Evolutionary conservation across 1,139 yeast species (phyloP).

Genomic region (Zhuliangozyma parablackwelliae): DNA sequence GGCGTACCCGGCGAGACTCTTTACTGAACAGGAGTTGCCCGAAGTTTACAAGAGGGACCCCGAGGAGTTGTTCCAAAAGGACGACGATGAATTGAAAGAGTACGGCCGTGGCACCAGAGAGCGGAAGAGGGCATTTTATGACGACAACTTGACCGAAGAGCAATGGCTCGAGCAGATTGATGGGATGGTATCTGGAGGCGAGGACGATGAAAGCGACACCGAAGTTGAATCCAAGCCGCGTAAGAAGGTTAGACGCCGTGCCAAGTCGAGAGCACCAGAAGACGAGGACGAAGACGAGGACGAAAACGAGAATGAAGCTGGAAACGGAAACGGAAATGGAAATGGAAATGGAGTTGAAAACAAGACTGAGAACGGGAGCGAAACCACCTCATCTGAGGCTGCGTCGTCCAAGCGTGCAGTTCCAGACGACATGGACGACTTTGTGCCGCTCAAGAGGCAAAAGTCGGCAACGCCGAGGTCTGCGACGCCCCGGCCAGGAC

Average conservation of each 20-base stretch:
- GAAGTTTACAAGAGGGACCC: slow-evolving; percentile 53
- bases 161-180: slow-evolving; percentile 70
- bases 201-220: slow-evolving; percentile 25
- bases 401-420: slow-evolving; percentile 7
- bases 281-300: background rate
- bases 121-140: slow-evolving; percentile 56
- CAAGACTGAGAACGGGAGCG: slow-evolving; percentile 3
- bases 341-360: slow-evolving; percentile 5
- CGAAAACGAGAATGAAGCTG: too few species aligned
- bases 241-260: slow-evolving; percentile 22
- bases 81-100: slow-evolving; percentile 37
- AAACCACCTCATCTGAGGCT: slow-evolving; percentile 1
- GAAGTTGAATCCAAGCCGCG: slow-evolving; percentile 16
- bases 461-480: slow-evolving; percentile 26
- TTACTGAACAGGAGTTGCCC: slow-evolving; percentile 62
- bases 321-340: slow-evolving; percentile 4
- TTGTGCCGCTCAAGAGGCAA: slow-evolving; percentile 18
- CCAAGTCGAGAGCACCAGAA: slow-evolving; percentile 15
- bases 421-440: slow-evolving; percentile 11
- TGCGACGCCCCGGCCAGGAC: slow-evolving; percentile 13
- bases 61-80: slow-evolving; percentile 44
- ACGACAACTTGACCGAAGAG: slow-evolving; percentile 70
- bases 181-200: slow-evolving; percentile 34
- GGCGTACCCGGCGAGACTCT: slow-evolving; percentile 47
- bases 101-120: slow-evolving; percentile 66